phyloP scores from a whole-genome alignment of 768 basidiomycete genomes.

The Galerina sulciceps region DNA sequence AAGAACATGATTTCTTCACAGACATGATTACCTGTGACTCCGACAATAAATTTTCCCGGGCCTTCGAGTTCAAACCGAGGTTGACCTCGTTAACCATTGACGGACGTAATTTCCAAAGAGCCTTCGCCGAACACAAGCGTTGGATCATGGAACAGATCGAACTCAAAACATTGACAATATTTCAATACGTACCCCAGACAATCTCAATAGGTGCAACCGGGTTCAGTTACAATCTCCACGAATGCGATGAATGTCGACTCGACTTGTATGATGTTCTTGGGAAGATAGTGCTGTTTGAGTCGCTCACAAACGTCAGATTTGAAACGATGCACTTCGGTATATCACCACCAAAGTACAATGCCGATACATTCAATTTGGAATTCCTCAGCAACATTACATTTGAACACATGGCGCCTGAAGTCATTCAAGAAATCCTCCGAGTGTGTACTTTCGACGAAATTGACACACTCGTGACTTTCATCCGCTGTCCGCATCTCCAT shows the following conservation, averaged over 20 bases:
- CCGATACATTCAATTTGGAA: background rate
- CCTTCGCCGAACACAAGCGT: background rate
- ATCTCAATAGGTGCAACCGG: no score
- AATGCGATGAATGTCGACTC: background rate
- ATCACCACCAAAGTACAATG: background rate
- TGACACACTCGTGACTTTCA: background rate
- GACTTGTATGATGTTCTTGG: background rate
- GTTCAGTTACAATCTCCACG: background rate
- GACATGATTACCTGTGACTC: background rate
- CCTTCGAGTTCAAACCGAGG: background rate
- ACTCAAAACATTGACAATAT: background rate
- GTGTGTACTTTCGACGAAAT: background rate
- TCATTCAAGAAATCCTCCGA: background rate
- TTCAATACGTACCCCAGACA: background rate
- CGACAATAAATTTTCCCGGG: background rate
- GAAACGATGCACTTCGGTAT: background rate
- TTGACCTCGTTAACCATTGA: background rate
- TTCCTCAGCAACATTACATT: background rate
- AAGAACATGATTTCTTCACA: background rate
- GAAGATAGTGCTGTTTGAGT: background rate
- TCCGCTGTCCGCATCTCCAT: background rate
- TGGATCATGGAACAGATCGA: background rate
- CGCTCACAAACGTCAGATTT: background rate
- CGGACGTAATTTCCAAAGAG: background rate
- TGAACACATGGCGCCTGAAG: background rate